Base-by-base conservation (phyloP, 2,329 filamentous ascomycete genomes). In the Aureobasidium sp. region DNA sequence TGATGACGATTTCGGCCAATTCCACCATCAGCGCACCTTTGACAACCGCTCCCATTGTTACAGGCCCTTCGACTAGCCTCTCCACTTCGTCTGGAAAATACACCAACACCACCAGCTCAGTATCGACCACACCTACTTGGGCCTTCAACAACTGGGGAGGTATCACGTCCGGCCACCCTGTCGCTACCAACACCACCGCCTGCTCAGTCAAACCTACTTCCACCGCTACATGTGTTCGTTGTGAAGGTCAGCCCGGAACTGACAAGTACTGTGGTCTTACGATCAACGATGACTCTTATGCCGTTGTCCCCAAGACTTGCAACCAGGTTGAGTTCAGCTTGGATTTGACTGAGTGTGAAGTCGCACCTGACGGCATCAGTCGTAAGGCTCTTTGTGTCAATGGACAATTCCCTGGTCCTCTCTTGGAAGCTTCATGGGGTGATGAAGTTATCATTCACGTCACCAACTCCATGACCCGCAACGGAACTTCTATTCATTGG, bases 401-500 rank as follows among this genome's bases (percentile, higher is more conserved):
- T 21, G 61, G 61, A 2, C 61, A 62, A 29, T 42, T 45, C 11
- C 61, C 61, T 37, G 61, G 61, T 29, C 61, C 61, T 39, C 53
- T 59, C n/a, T 11, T 62, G 21, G 15, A 25, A 3, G 62, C 62
- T 11, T 48, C 41, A 11, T 63, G 62, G 62, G 75, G 75, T 36
- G 75, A 77, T 64, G 69, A 67, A 3, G 66, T 77, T 53, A 65
- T 70, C 11, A 64, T 74, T 10, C 59, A 63, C 59, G 68, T 74
- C 16, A 72, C 67, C 47, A 76, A 76, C 66, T 65, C 59, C 9
- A 65, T 73, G 64, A 59, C 64, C 61, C 63, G 64, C 63, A 75
- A 75, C 60, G 74, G 74, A 1, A 82, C 74, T 0, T 78, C 78
- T 1, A 80, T 80, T 74, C 77, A 83, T 16, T 77, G 77, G 74